Conservation (phyloP, 1,284 basidiomycete genomes). For the Puccinia hordei region DNA sequence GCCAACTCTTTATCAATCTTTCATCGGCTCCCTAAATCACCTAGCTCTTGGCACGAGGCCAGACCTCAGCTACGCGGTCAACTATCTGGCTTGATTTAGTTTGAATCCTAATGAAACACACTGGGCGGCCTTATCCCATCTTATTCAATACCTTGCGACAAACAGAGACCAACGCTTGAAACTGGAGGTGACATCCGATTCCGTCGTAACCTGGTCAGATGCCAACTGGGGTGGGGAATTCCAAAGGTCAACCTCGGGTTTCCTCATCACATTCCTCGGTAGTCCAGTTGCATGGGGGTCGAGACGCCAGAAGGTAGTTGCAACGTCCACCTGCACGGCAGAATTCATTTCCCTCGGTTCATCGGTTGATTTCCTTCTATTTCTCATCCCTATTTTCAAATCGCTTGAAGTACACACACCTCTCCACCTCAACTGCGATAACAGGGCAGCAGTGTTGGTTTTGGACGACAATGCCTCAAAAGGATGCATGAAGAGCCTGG, state of each 20-base stretch:
- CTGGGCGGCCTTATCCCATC: neutral
- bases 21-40: no score
- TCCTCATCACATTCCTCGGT: no score
- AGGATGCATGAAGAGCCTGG: neutral
- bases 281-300: neutral
- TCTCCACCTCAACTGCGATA: neutral
- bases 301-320: no score
- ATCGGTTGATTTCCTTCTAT: no score
- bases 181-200: no score
- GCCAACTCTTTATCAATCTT: no score
- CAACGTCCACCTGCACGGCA: no score
- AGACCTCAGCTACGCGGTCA: neutral
- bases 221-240: constrained; percentile 1
- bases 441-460: neutral
- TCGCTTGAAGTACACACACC: no score
- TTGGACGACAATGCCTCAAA: neutral
- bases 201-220: neutral
- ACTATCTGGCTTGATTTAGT: neutral
- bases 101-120: neutral
- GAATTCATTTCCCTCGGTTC: no score
- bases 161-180: neutral
- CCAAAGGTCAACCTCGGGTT: no score
- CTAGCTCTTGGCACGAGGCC: no score
- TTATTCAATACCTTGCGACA: neutral
- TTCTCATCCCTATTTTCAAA: no score